Conservation (phyloP, 139 green algal species). For the Coelastrella sp. region DNA sequence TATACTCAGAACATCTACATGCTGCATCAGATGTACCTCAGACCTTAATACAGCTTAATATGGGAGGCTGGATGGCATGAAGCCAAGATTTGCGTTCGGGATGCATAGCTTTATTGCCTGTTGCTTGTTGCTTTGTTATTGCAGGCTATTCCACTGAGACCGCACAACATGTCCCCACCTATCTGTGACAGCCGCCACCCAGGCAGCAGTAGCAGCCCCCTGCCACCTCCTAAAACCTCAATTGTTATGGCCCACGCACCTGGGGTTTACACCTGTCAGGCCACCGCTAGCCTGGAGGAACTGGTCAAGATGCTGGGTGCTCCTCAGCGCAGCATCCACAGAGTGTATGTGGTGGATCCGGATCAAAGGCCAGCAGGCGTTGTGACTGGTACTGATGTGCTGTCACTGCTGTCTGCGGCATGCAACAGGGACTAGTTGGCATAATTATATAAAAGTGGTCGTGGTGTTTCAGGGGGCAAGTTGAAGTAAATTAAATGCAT, state of each 20-base stretch:
- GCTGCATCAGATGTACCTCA: too few relatives aligned
- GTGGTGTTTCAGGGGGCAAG: neutral
- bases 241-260: constrained; percentile 38
- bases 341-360: constrained; percentile 75
- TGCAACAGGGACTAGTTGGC: constrained; percentile 8
- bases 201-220: neutral
- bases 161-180: neutral
- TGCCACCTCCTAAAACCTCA: neutral
- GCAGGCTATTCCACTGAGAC: constrained; percentile 8
- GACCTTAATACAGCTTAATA: too few relatives aligned
- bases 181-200: neutral
- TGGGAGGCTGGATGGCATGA: too few relatives aligned
- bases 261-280: constrained; percentile 29
- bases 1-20: too few relatives aligned
- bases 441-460: neutral
- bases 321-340: constrained; percentile 57
- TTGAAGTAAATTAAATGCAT: too few relatives aligned
- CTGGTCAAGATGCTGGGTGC: constrained; percentile 27
- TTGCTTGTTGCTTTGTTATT: neutral
- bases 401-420: constrained; percentile 33
- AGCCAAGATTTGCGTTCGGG: too few relatives aligned
- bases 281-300: constrained; percentile 41
- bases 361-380: constrained; percentile 40
- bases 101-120: neutral
- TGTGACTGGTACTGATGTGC: constrained; percentile 35